Base-by-base conservation (phyloP, 176 grass and related monocot genomes). In the Phoenix roebelenii region DNA sequence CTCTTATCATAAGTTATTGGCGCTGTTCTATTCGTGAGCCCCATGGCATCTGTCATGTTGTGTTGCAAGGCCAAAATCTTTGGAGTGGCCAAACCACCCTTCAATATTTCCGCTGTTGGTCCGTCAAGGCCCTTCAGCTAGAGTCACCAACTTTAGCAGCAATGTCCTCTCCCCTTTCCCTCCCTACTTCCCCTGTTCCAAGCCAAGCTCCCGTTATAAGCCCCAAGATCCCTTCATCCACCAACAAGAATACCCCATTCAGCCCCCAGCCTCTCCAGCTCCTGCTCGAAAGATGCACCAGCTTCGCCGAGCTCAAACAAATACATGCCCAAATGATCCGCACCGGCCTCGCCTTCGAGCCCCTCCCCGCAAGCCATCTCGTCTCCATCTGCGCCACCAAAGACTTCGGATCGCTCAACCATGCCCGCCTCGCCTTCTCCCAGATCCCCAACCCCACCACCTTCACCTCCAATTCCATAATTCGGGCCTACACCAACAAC, bases 391-490 rank as follows among this genome's bases (percentile, higher is more conserved):
- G 23, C 5, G 32, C 22, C 60, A 5, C 58, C 23, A 23, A 23
- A 7, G 49, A 48, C 15, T 58, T 58, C 4, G 44, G 17, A 7
- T 51, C 22, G 14, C 57, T 72, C 69, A 7, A 29, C 17, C 61
- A 72, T 25, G 58, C 49, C 49, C 17, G 48, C 49, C 58, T 51
- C 57, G 49, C 61, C 49, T 72, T 72, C 69, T 25, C 16, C 4
- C 24, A 50, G 25, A 30, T 61, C 17, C 49, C 58, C 25, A 20
- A 16, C n/a, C 69, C 69, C 49, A 72, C 16, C 22, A 30, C 49
- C 49, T 72, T 72, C 69, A 72, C 48, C 48, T 72, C 14, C 49
- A 72, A 72, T 23, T 30, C 49, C 22, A 51, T 72, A 3, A 61
- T 61, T 58, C 69, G 69, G 12, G 57, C 39, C 48, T 61, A 62